A percentile compares a stretch with the other conserved stretches of the same genome.
Evolutionary conservation across 2,329 filamentous ascomycete genomes (phyloP).

Genomic region (Dactylellina parvicollis): DNA sequence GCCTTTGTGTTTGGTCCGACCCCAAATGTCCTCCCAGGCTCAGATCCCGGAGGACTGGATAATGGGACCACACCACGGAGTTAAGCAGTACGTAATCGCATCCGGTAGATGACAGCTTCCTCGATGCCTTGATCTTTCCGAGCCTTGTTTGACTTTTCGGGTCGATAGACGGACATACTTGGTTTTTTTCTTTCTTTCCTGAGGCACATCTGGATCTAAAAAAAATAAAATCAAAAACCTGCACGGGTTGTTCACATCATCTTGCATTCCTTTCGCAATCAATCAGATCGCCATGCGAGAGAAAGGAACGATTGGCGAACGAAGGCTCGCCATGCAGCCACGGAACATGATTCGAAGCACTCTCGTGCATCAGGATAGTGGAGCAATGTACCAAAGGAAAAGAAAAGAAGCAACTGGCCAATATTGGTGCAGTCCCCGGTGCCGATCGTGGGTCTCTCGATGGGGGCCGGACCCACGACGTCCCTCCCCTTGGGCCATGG

Average conservation of each 20-base stretch:
- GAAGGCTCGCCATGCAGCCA: conserved; percentile 52
- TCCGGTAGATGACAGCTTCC: conserved; percentile 38
- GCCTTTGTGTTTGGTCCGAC: conserved; percentile 25
- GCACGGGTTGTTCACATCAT: conserved; percentile 46
- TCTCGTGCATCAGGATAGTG: conserved; percentile 54
- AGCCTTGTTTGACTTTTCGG: conserved; percentile 39
- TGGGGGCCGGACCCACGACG: conserved; percentile 37
- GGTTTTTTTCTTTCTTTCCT: neutral
- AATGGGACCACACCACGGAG: conserved; percentile 49
- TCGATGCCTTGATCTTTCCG: conserved; percentile 51
- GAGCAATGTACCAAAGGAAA: conserved; percentile 49
- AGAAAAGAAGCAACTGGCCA: conserved; percentile 35
- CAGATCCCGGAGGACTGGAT: conserved; percentile 50
- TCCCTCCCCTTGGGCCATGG: conserved; percentile 33
- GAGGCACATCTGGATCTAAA: neutral
- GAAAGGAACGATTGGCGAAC: conserved; percentile 54
- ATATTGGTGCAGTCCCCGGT: conserved; percentile 48
- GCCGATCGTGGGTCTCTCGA: conserved; percentile 45
- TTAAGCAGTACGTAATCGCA: conserved; percentile 51
- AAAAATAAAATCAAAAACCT: conserved; percentile 25
- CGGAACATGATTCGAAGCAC: conserved; percentile 55
- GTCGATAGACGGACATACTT: conserved; percentile 28
- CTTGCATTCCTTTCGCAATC: conserved; percentile 54
- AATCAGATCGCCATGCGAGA: conserved; percentile 53
- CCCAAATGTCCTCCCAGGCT: conserved; percentile 30